A percentile compares a stretch with the other conserved stretches of the same genome.
These are phyloP conservation scores for Pleurotus citrinopileatus DNA, from an alignment of 768 basidiomycete species.

Conservation along the genomic window DNA sequence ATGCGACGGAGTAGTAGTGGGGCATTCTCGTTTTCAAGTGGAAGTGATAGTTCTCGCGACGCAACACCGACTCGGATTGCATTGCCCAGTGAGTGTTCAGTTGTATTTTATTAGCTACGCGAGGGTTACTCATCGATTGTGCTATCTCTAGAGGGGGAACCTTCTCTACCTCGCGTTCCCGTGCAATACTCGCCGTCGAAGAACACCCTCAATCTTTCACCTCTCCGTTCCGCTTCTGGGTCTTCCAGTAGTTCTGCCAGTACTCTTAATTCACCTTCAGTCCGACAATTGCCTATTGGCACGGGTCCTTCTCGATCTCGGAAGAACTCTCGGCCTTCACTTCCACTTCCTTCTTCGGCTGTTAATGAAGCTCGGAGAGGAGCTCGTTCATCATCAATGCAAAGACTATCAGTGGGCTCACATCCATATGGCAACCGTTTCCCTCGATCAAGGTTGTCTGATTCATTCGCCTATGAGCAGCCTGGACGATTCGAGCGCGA, in stretches of 20 bases:
- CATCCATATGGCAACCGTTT: conserved; percentile 20
- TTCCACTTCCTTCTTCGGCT: conserved; percentile 44
- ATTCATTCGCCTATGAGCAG: conserved; percentile 44
- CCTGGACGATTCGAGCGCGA: conserved; percentile 74
- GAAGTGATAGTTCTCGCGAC: conserved; percentile 59
- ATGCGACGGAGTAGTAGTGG: conserved; percentile 81
- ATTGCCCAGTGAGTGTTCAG: conserved; percentile 38
- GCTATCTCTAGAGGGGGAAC: conserved; percentile 47
- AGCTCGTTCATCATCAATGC: conserved; percentile 16
- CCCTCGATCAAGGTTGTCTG: conserved; percentile 27
- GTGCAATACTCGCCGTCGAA: conserved; percentile 46
- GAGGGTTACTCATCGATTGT: conserved; percentile 4
- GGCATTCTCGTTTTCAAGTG: conserved; percentile 60
- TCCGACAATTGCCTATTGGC: conserved; percentile 3
- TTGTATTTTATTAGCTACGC: not conserved
- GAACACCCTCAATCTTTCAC: conserved; percentile 32
- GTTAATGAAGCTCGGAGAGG: conserved; percentile 23
- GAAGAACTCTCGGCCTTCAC: conserved; percentile 41
- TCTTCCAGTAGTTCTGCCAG: conserved; percentile 8
- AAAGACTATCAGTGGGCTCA: not conserved
- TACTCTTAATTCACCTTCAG: conserved; percentile 1
- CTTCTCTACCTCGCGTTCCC: conserved; percentile 47
- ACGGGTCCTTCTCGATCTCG: conserved; percentile 32
- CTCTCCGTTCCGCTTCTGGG: conserved; percentile 30
- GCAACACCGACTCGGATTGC: conserved; percentile 64